These are phyloP conservation scores for Solanum paucissectum DNA, from an alignment of 257 asterid species.

Conservation along the genomic window DNA sequence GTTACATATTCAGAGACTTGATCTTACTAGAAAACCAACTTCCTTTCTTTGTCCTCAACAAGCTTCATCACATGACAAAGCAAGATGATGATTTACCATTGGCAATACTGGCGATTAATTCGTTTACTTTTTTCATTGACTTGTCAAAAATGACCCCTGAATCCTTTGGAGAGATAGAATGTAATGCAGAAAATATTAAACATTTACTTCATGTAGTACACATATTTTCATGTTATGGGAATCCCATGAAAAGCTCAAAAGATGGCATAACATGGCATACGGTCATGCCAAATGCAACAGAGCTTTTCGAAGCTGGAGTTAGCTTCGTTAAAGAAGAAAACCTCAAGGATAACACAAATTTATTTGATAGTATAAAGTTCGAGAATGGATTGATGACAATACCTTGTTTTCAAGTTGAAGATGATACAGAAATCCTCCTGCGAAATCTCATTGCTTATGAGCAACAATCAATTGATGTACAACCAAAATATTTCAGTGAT, in stretches of 20 bases:
- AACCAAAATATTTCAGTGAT: background rate
- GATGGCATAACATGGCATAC: too few species aligned
- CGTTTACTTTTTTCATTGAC: background rate
- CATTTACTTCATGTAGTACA: too few species aligned
- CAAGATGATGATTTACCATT: too few species aligned
- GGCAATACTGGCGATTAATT: fast-evolving
- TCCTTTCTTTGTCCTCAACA: background rate
- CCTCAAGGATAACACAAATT: too few species aligned
- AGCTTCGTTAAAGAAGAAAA: too few species aligned
- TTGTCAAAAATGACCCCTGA: background rate
- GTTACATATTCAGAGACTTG: background rate
- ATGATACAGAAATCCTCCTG: background rate
- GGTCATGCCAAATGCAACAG: too few species aligned
- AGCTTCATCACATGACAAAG: background rate
- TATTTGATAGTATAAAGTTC: background rate
- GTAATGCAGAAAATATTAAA: too few species aligned
- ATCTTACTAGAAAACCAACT: background rate
- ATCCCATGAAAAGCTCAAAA: too few species aligned
- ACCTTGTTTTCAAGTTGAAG: background rate
- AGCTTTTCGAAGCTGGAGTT: too few species aligned
- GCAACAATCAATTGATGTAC: background rate
- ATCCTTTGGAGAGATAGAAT: too few species aligned
- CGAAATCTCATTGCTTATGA: background rate
- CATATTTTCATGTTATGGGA: too few species aligned
- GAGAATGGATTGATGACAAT: background rate